Evolutionary conservation across 176 grass and related monocot genomes (phyloP), one percentile per base, ranked within the genome.

Genomic region (Zea luxurians): DNA sequence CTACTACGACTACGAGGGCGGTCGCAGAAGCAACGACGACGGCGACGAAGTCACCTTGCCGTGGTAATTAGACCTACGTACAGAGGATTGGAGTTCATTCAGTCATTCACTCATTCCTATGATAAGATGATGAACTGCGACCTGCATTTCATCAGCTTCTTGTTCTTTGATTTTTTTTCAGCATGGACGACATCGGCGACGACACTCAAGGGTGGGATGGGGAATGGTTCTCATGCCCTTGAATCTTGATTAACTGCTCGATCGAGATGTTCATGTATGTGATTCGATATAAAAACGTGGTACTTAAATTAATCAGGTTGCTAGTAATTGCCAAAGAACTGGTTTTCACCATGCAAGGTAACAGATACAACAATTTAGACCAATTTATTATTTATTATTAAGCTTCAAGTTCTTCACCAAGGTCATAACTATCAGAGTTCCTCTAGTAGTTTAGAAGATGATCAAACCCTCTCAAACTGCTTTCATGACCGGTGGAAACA

Each of bases 41-140:
- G 61, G 37, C 47, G 61, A 73, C 18, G 49, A 66, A 21, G 53
- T 80, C 73, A 35, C 73, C 58, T 64, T 91, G 55, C 80, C 89
- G 70, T 65, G 80, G 89, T 91, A 90, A 84, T 55, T 1, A 0
- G 2, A 44, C 7, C 7, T 1, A 44, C 7, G 8, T 44, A 8
- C 43, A 44, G 43, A 44, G 43, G 7, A 44, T 1, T 44, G 37
- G 5, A 58, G 0, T 36, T 40, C 4, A 11, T 42, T 42, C 41
- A 42, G 41, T 42, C 53, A 55, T 57, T 8, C 17, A 42, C 4
- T 42, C 53, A 55, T 57, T 8, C 17, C 17, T 57, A 57, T 18
- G 6, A 57, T 57, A 18, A 18, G 53, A 57, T 20, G 54, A 57
- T 57, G 54, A 57, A 8, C 4, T n/a, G 53, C 16, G 17, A 57